These are phyloP conservation scores for Apiospora pterosperma DNA, from an alignment of 2,329 filamentous ascomycete genomes.

Conservation along the genomic window DNA sequence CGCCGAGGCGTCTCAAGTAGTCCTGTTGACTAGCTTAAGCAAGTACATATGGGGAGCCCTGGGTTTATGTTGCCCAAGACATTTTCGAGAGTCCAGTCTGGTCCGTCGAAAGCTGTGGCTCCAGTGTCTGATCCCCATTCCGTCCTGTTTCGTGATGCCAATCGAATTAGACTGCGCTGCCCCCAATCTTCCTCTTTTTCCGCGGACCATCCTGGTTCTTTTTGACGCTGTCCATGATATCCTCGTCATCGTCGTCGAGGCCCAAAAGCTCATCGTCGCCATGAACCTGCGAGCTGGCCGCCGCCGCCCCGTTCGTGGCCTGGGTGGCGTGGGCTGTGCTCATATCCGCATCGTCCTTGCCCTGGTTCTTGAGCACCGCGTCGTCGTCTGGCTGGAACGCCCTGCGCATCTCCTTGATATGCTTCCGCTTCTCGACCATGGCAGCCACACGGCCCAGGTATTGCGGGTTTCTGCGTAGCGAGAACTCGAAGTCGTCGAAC, in stretches of 20 bases:
- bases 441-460: slow-evolving; percentile 89
- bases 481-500: slow-evolving; percentile 96
- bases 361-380: slow-evolving; percentile 37
- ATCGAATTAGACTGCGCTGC: background rate
- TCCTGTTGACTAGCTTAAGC: background rate
- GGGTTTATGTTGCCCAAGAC: background rate
- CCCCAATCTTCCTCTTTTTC: slow-evolving; percentile 10
- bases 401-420: slow-evolving; percentile 80
- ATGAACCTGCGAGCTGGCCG: slow-evolving; percentile 11
- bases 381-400: slow-evolving; percentile 68
- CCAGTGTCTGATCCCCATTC: background rate
- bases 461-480: slow-evolving; percentile 76
- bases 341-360: slow-evolving; percentile 13
- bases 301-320: slow-evolving; percentile 8
- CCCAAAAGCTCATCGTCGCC: slow-evolving; percentile 29
- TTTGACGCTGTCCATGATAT: slow-evolving; percentile 10
- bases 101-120: background rate
- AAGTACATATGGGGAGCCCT: background rate
- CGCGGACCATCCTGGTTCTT: background rate
- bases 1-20: background rate
- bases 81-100: background rate
- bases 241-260: slow-evolving; percentile 15
- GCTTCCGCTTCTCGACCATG: slow-evolving; percentile 81
- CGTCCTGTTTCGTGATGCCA: background rate
- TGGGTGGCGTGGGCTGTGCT: slow-evolving; percentile 25